Evolutionary conservation across 169 alveolate genomes (phyloP), one percentile per base, ranked within the genome.

Genomic region (Plasmodium knowlesi): DNA sequence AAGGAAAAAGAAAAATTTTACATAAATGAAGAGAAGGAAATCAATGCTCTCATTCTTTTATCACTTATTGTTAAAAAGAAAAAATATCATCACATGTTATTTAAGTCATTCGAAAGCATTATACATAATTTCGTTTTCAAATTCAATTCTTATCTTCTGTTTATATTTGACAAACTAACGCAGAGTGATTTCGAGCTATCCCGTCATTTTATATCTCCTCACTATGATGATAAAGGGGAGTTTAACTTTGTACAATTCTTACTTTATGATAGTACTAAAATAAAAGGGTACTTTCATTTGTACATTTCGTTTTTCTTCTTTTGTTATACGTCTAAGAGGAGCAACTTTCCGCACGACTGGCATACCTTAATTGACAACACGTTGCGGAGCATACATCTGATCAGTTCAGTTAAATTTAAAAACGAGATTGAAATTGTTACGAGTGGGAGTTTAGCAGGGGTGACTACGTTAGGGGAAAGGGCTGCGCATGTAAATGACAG

Each of bases 381-480:
- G 12, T 14, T 67, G 71, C 37, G 82, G 73, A 37, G 76, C 22
- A 83, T 92, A 78, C 46, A 83, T 22, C 9, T 82, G 12, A 84
- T 92, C 50, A 82, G 78, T 41, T 82, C 88, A 41, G 73, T 92
- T 39, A 74, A 67, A 32, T 92, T 92, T 84, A 84, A 54, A 39
- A 84, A 82, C 50, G 96, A 93, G 32, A 83, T 91, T 76, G 84
- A 85, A 92, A 41, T 89, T 37, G 83, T 67, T 25, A 50, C 85
- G 19, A 28, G 80, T 34, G 82, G 80, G 9, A 79, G 22, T n/a
- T 34, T 30, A 12, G 67, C 85, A 32, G 32, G 54, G 76, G 37
- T 16, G 61, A 50, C 25, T 50, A 22, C 61, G 1, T 19, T 50
- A 16, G 61, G 76, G 5, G 37, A 22, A 6, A 12, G 2, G 76